Evolutionary conservation across 768 basidiomycete species (phyloP).

Genomic region (Hydnomerulius pinastri): DNA sequence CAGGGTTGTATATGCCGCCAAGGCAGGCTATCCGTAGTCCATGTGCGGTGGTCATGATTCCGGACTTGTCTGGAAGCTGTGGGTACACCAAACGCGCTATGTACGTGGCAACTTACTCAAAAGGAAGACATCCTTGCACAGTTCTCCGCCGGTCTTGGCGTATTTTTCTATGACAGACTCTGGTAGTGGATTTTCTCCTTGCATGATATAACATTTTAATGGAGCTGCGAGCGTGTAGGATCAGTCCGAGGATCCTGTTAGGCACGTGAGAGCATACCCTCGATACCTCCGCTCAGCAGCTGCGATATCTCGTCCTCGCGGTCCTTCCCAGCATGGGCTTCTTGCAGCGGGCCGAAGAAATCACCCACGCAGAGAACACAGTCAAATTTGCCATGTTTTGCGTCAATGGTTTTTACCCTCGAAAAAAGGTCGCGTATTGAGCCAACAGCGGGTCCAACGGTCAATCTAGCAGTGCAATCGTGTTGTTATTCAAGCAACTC

Average conservation of each 20-base stretch:
- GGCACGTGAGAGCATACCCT: conserved; percentile 47
- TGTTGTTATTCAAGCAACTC: conserved; percentile 10
- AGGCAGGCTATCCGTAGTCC: conserved; percentile 85
- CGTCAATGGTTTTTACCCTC: conserved; percentile 82
- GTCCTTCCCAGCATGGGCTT: conserved; percentile 26
- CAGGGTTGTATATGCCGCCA: conserved; percentile 72
- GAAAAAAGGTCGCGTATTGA: conserved; percentile 71
- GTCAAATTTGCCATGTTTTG: conserved; percentile 93
- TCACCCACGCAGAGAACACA: conserved; percentile 81
- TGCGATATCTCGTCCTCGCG: conserved; percentile 55
- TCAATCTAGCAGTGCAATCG: conserved; percentile 45
- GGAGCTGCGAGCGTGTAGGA: conserved; percentile 56
- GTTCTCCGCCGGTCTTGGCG: conserved; percentile 71
- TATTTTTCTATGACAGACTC: conserved; percentile 72
- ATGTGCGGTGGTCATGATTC: conserved; percentile 73
- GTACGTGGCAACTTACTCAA: conserved; percentile 59
- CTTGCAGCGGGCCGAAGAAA: conserved; percentile 70
- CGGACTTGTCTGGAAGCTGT: conserved; percentile 69
- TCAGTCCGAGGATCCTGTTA: conserved; percentile 5
- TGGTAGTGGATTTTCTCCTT: conserved; percentile 79
- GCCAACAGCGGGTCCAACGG: conserved; percentile 80
- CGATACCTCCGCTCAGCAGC: conserved; percentile 65
- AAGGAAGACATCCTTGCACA: conserved; percentile 82
- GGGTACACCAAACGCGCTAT: not conserved
- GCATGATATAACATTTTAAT: conserved; percentile 90